phyloP scores from a whole-genome alignment of 495 filamentous ascomycete genomes.

The Penicillium alfredii region DNA sequence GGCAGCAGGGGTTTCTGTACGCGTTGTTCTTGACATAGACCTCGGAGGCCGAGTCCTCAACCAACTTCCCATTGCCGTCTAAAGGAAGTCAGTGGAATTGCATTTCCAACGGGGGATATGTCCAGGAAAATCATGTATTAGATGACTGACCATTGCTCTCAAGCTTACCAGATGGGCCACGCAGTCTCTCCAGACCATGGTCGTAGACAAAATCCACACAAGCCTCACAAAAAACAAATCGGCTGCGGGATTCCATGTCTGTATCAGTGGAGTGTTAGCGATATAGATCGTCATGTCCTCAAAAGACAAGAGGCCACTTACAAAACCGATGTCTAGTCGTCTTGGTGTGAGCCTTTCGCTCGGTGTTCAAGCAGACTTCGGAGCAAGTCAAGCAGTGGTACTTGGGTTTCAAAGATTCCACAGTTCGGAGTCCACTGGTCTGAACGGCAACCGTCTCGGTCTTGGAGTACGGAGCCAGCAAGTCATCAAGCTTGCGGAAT shows the following conservation, averaged over 20 bases:
- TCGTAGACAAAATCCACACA: slow-evolving; percentile 88
- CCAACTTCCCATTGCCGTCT: slow-evolving; percentile 20
- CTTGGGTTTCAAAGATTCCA: slow-evolving; percentile 32
- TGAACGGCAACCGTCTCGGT: slow-evolving; percentile 19
- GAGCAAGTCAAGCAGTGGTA: slow-evolving; percentile 40
- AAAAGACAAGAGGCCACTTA: slow-evolving; percentile 17
- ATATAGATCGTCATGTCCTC: background rate
- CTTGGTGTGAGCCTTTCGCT: slow-evolving; percentile 35
- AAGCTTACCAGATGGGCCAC: slow-evolving; percentile 26
- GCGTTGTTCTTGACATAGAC: slow-evolving; percentile 40
- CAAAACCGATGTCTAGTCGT: slow-evolving; percentile 42
- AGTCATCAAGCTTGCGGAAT: slow-evolving; percentile 32
- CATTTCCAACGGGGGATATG: too few relatives aligned
- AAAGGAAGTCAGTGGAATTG: slow-evolving; percentile 3
- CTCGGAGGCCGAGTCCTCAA: slow-evolving; percentile 32
- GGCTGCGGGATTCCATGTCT: slow-evolving; percentile 80
- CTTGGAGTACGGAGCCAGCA: slow-evolving; percentile 27
- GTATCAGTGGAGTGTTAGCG: too few relatives aligned
- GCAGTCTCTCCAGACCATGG: slow-evolving; percentile 67
- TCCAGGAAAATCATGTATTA: background rate
- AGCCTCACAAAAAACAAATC: slow-evolving; percentile 72
- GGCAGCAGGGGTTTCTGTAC: slow-evolving; percentile 38
- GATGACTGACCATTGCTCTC: slow-evolving; percentile 17
- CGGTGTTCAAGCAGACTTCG: slow-evolving; percentile 27
- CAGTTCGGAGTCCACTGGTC: slow-evolving; percentile 20